Conservation (phyloP, 345 rosid species). For the Eutrema heterophyllum region DNA sequence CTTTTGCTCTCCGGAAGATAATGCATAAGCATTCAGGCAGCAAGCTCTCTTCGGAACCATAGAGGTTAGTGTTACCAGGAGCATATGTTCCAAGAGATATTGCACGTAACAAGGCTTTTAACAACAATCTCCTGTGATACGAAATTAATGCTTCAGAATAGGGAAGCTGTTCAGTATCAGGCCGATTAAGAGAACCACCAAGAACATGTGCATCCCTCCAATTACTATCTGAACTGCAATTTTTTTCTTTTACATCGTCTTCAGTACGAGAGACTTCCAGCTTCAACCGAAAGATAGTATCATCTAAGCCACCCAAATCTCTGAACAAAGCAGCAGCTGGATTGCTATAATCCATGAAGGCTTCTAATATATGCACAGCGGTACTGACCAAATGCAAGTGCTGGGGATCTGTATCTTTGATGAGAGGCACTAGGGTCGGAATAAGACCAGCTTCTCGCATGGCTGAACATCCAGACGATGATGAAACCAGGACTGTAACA, state of each 20-base stretch:
- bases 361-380: conserved; percentile 84
- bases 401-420: conserved; percentile 88
- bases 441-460: conserved; percentile 96
- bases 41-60: conserved; percentile 84
- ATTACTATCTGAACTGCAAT: conserved; percentile 44
- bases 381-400: conserved; percentile 88
- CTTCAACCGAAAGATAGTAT: conserved; percentile 76
- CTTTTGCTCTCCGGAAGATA: conserved; percentile 80
- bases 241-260: conserved; percentile 47
- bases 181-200: conserved; percentile 41
- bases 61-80: conserved; percentile 74
- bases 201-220: conserved; percentile 37
- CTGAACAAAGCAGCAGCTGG: conserved; percentile 92
- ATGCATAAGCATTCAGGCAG: conserved; percentile 79
- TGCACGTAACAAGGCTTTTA: conserved; percentile 86
- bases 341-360: conserved; percentile 93
- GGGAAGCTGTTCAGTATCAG: conserved; percentile 51
- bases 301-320: conserved; percentile 96
- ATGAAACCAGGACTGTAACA: conserved; percentile 84
- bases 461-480: conserved; percentile 89
- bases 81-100: conserved; percentile 95
- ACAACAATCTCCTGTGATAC: conserved; percentile 61
- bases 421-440: conserved; percentile 86
- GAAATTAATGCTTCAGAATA: conserved; percentile 87
- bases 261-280: conserved; percentile 72